Evolutionary conservation across 1,139 yeast genomes (phyloP).

Genomic region (Scheffersomyces stambukii): DNA sequence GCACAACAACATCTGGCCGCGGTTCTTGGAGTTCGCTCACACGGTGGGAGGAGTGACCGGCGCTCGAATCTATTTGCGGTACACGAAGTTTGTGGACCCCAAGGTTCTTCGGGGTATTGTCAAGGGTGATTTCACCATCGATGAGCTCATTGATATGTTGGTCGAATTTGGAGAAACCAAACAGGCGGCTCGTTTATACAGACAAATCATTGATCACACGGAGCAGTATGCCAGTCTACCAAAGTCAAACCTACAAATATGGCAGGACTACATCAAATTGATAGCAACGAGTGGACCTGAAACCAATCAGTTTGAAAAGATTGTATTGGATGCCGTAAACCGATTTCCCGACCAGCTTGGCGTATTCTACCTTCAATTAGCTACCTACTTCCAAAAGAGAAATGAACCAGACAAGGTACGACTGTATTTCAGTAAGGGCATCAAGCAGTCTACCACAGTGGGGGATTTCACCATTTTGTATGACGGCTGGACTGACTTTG

Average conservation of each 20-base stretch:
- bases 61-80: conserved; percentile 39
- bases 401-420: conserved; percentile 40
- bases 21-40: conserved; percentile 51
- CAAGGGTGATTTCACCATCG: conserved; percentile 8
- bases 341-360: conserved; percentile 63
- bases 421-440: conserved; percentile 46
- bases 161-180: conserved; percentile 19
- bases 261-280: conserved; percentile 46
- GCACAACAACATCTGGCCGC: conserved; percentile 61
- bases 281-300: conserved; percentile 18
- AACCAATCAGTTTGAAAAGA: conserved; percentile 5
- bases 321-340: conserved; percentile 13
- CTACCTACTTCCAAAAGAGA: conserved; percentile 40
- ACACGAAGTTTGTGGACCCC: conserved; percentile 27
- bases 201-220: conserved; percentile 10
- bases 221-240: conserved; percentile 12
- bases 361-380: conserved; percentile 45
- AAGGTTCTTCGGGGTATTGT: conserved; percentile 6
- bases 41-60: conserved; percentile 40
- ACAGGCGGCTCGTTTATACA: conserved; percentile 14
- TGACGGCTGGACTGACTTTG: conserved; percentile 61
- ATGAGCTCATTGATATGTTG: conserved; percentile 19
- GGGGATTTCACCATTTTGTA: conserved; percentile 63
- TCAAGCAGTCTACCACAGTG: conserved; percentile 45
- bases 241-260: conserved; percentile 21